Base-by-base conservation (phyloP, 192 early-diverging fungal genomes). In the Gigaspora rosea region DNA sequence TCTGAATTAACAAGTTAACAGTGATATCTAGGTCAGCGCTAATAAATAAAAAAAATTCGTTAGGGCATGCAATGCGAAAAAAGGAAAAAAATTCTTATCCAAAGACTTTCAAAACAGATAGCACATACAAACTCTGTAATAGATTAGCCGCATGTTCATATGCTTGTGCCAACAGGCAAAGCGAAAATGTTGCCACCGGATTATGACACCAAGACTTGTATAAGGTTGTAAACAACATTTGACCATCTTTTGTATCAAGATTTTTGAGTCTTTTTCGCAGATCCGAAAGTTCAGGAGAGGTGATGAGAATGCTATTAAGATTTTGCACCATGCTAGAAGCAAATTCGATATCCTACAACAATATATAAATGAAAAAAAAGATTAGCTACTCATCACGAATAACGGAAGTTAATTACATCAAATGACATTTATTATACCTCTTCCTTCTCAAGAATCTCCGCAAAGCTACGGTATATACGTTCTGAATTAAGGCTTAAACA, bases 181-280 rank as follows among this genome's bases (percentile, higher is more conserved):
- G 86, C 2, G 95, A 94, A 78, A 99, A 93, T 3, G 94, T 91
- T 1, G 97, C 90, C 1, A 98, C 95, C 12, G 98, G 92, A 81
- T 94, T 98, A 85, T 98, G 95, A 76, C 94, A 96, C 98, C 98
- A 99, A 10, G 94, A 92, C 52, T 90, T 85, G 82, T 98, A 99
- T 18, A 99, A 83, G 8, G 89, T 82, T 36, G 88, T 86, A 80
- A 99, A 99, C 9, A 99, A 85, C 27, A 81, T 82, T 72, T 95
- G 91, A 57, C 92, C 94, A 61, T 94, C 93, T 88, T 91, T 71
- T 12, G 78, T 47, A 63, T 97, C 92, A 76, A 97, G 71, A 73
- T 90, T 92, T 66, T 93, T 94, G 13, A 99, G 76, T 27, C 93
- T 82, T 51, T 91, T 86, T 22, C 98, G 82, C 67, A 99, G 80